phyloP scores from a whole-genome alignment of 352 stramenopile genomes.

The Phytophthora nicotianae region DNA sequence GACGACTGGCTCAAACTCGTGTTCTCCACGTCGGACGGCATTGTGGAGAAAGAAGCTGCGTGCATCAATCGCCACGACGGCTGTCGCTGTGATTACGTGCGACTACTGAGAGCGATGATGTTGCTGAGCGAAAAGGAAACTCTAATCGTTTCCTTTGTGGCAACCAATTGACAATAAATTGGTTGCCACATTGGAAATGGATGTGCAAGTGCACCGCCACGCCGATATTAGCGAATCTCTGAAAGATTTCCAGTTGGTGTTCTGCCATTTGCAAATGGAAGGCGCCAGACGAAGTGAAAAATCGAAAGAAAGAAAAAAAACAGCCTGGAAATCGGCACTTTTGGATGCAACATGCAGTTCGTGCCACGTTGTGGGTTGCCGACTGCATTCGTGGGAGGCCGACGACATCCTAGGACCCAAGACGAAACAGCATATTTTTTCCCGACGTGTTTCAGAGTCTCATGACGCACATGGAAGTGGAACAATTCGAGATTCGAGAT shows the following conservation, averaged over 20 bases:
- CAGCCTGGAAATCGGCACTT: constrained; percentile 18
- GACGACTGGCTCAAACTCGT: constrained; percentile 42
- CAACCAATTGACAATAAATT: constrained; percentile 7
- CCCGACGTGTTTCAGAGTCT: constrained; percentile 66
- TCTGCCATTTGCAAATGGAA: constrained; percentile 53
- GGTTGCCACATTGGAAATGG: constrained; percentile 51
- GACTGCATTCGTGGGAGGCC: constrained; percentile 34
- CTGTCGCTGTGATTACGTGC: constrained; percentile 53
- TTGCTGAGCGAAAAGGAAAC: constrained; percentile 45
- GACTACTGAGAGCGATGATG: constrained; percentile 43
- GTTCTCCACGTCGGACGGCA: constrained; percentile 24
- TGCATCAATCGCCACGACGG: constrained; percentile 44
- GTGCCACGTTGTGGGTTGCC: constrained; percentile 66
- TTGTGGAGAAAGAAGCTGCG: constrained; percentile 38
- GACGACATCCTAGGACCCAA: constrained; percentile 7
- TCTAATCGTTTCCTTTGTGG: constrained; percentile 33
- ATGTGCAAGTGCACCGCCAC: constrained; percentile 40
- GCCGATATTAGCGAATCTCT: constrained; percentile 28
- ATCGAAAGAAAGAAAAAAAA: constrained; percentile 2
- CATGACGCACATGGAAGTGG: constrained; percentile 43
- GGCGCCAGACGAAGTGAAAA: constrained; percentile 23
- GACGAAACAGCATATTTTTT: constrained; percentile 28
- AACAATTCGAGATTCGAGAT: constrained; percentile 60
- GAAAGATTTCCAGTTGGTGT: constrained; percentile 51
- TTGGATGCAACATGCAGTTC: constrained; percentile 34